phyloP scores from a whole-genome alignment of 1,284 basidiomycete species.

The Inonotus hispidus region DNA sequence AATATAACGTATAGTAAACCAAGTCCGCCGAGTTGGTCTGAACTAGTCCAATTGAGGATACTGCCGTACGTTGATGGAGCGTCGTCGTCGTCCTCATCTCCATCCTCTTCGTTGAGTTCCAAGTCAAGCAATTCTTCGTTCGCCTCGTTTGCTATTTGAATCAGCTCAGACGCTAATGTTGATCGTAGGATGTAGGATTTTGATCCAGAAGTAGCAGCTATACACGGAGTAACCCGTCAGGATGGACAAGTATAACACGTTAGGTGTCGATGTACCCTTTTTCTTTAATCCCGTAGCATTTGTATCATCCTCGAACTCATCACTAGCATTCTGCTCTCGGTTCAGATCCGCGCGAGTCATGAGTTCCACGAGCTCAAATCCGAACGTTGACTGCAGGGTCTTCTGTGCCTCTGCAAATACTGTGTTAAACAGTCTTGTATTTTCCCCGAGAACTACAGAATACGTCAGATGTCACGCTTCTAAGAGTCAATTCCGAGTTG shows the following conservation, averaged over 20 bases:
- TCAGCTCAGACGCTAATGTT: slow-evolving; percentile 46
- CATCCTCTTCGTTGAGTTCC: slow-evolving; percentile 23
- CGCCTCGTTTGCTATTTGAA: slow-evolving; percentile 50
- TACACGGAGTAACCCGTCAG: background rate
- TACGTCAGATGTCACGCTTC: background rate
- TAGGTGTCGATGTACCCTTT: slow-evolving; percentile 31
- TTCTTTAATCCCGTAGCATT: slow-evolving; percentile 54
- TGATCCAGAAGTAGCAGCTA: slow-evolving; percentile 51
- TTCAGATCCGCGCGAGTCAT: slow-evolving; percentile 54
- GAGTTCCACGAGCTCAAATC: slow-evolving; percentile 74
- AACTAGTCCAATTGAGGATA: slow-evolving; percentile 60
- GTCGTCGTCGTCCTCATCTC: slow-evolving; percentile 34
- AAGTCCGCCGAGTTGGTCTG: slow-evolving; percentile 56
- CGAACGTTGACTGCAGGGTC: slow-evolving; percentile 55
- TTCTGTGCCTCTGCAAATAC: slow-evolving; percentile 56
- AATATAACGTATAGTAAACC: slow-evolving; percentile 69
- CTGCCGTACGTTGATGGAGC: slow-evolving; percentile 46
- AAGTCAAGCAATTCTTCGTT: slow-evolving; percentile 51
- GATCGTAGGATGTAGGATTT: slow-evolving; percentile 77
- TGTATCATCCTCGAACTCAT: slow-evolving; percentile 32
- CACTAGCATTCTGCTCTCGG: slow-evolving; percentile 33
- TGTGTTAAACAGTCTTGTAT: slow-evolving; percentile 48
- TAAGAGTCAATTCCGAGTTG: background rate
- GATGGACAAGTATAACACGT: background rate
- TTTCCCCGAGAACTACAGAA: slow-evolving; percentile 51